Evolutionary conservation across 2,329 filamentous ascomycete species (phyloP).

Genomic region (Hypoxylon sp.): DNA sequence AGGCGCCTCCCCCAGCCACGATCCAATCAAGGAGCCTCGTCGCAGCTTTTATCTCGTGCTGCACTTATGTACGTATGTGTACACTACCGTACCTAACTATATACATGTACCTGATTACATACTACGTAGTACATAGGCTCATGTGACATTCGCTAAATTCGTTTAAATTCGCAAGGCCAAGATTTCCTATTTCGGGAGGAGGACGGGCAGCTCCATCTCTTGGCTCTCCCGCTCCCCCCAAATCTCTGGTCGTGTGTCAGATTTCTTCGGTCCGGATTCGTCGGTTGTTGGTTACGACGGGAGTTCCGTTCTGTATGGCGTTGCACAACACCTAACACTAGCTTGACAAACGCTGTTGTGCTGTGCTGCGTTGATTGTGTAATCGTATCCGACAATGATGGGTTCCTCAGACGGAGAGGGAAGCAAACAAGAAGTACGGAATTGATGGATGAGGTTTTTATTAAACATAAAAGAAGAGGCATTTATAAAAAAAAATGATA

Average conservation of each 20-base stretch:
- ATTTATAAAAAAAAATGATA: not conserved
- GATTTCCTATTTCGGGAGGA: conserved; percentile 29
- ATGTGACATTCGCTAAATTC: conserved; percentile 36
- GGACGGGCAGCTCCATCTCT: conserved; percentile 11
- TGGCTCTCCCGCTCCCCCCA: conserved; percentile 13
- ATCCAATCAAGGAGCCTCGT: conserved; percentile 43
- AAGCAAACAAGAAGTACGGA: not conserved
- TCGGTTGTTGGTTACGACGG: conserved; percentile 17
- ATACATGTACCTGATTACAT: no score
- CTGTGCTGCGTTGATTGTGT: conserved; percentile 6
- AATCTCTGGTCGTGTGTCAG: conserved; percentile 19
- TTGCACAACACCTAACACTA: conserved; percentile 19
- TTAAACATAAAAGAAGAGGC: not conserved
- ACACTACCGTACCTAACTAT: no score
- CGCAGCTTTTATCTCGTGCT: conserved; percentile 23
- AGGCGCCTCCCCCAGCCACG: conserved; percentile 8
- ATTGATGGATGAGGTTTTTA: not conserved
- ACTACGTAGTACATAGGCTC: not conserved
- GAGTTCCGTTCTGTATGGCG: conserved; percentile 1
- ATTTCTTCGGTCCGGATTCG: conserved; percentile 34
- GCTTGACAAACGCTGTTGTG: not conserved
- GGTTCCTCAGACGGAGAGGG: conserved; percentile 10
- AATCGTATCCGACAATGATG: not conserved
- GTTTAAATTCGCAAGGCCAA: conserved; percentile 12
- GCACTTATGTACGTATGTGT: not conserved